Evolutionary conservation across 352 stramenopile species (phyloP).

Genomic region (Pythium dissimile): DNA sequence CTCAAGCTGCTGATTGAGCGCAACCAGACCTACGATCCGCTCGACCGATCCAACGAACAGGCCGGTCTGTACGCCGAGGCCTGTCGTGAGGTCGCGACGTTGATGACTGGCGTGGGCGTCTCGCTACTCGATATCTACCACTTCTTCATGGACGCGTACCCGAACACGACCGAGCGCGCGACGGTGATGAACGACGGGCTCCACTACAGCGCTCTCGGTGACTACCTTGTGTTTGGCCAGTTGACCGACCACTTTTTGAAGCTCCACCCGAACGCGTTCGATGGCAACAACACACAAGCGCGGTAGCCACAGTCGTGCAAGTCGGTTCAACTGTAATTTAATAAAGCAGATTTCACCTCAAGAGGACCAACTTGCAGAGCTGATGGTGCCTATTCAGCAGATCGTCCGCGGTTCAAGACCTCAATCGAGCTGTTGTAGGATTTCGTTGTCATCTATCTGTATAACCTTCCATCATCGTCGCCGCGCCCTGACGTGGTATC

Average conservation of each 20-base stretch:
- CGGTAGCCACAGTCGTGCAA: too few relatives aligned
- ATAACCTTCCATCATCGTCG: too few relatives aligned
- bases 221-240: slow-evolving; percentile 8
- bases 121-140: slow-evolving; percentile 1
- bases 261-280: too few relatives aligned
- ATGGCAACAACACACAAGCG: too few relatives aligned
- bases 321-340: too few relatives aligned
- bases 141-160: background rate
- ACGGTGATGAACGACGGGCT: slow-evolving; percentile 6
- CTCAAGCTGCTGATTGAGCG: background rate
- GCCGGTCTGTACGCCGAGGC: background rate
- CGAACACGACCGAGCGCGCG: background rate
- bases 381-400: too few relatives aligned
- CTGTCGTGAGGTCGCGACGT: background rate
- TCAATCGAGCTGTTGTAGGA: too few relatives aligned
- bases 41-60: background rate
- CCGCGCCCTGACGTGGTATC: too few relatives aligned
- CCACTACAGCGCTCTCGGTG: slow-evolving; percentile 5
- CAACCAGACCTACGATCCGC: background rate
- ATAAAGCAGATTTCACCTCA: too few relatives aligned
- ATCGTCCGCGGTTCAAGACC: too few relatives aligned
- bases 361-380: too few relatives aligned
- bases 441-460: too few relatives aligned
- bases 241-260: background rate
- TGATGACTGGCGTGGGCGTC: background rate